Evolutionary conservation across 1,139 yeast species (phyloP), one percentile per base, ranked within the genome.

Genomic region (Diutina pseudorugosa): DNA sequence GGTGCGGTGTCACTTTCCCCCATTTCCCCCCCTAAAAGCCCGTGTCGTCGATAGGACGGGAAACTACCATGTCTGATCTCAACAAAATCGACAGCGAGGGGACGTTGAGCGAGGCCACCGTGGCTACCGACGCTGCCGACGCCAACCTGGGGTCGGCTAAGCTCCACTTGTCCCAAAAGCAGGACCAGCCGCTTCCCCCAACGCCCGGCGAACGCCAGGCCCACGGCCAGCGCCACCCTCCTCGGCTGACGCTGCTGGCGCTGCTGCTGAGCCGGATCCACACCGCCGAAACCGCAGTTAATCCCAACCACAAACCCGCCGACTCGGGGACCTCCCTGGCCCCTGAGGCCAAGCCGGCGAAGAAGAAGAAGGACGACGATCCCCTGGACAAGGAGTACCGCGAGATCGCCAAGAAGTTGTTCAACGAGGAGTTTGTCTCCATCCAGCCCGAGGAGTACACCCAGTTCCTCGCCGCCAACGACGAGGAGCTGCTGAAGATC

Each of bases 391-490:
- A 45, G 47, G 70, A 65, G 50, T 60, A 61, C 54, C 55, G 58
- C 18, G 72, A 69, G 8, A 72, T 71, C 45, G 77, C 77, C n/a
- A 45, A 47, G 14, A 68, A 69, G 55, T 62, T 73, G 36, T 73
- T 62, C 60, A 59, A 66, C 25, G 77, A 72, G 55, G 70, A 71
- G 52, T 73, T 73, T 56, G 72, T 72, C 6, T 69, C 75, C 43
- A 70, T 75, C 50, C 69, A 67, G 54, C 77, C 77, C 1, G 76
- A 73, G 56, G 79, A 75, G 56, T 74, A 74, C 57, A 72, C 75
- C 47, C 77, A 72, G 59, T 73, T 70, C 54, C 60, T 75, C 45
- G 76, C 79, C 3, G 67, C 72, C 21, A 68, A 61, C 53, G 78
- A 75, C 57, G 61, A 62, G 5, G 82, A 77, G 52, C 67, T 73